Base-by-base conservation (phyloP, 2,329 filamentous ascomycete species). In the Claviceps pazoutovae region DNA sequence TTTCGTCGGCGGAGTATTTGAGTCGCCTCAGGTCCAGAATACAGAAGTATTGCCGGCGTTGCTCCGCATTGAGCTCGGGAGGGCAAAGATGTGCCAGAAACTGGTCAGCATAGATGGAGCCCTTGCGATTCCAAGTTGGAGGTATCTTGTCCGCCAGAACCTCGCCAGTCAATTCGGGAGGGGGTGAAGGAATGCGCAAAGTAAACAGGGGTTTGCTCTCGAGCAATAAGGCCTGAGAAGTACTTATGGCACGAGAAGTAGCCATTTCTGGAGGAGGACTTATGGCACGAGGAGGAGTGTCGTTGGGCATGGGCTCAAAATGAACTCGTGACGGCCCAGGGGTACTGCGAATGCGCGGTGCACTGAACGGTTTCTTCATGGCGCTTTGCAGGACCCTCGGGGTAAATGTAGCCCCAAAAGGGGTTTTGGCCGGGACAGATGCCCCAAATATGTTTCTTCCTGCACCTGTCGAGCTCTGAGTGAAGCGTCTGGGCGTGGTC, bases 21-120 rank as follows among this genome's bases (percentile, higher is more conserved):
- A 82, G 69, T 56, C 78, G 73, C 54, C 78, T 75, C 53, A 82
- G 67, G 59, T 82, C 78, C 57, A 82, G 75, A 55, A 82, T 75
- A 60, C 78, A 81, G 58, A 80, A 81, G 60, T 80, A 81, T 65
- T 81, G 78, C 53, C 77, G 74, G 47, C 76, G 72, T 63, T 81
- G 77, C 50, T 77, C 69, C 49, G 81, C 78, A 56, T 78, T 75
- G 55, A 80, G 74, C 44, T 78, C 73, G 26, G 72, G 64, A 2
- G 78, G 78, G 57, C 77, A 80, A 36, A 79, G 72, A 54, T 80
- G 73, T 1, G 71, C 68, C 41, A 82, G 67, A 53, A 74, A 81
- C 62, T 82, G 75, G 58, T 80, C 77, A 34, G 78, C 77, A 54
- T 81, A 82, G 53, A 80, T 72, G 46, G 78, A 78, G 4, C 74